Base-by-base conservation (phyloP, 2,329 filamentous ascomycete genomes). In the Claviceps maximensis region DNA sequence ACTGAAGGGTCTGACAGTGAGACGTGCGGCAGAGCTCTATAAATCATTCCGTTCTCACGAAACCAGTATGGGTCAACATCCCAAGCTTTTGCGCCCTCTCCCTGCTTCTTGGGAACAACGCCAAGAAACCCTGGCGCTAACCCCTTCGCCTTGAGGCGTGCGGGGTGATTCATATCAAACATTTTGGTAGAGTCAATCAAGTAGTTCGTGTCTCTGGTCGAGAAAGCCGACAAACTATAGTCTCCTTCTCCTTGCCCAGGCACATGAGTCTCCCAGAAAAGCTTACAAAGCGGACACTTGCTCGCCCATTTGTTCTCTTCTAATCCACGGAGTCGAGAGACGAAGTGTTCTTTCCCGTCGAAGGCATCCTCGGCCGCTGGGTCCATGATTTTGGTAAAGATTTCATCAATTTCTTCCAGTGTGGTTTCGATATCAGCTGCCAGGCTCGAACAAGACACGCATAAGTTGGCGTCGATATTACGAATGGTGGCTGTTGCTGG, bases 221-320 rank as follows among this genome's bases (percentile, higher is more conserved):
- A 68, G 46, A 68, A 64, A 1, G 63, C 66, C 3, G 66, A 63
- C 36, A 68, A 58, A n/a, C 59, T 60, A 5, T 64, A 53, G 19
- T 67, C 63, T 7, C 63, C 63, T 3, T 59, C 57, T 3, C 63
- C 65, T 13, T 63, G 52, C n/a, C 63, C 61, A 3, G 63, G 58
- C 9, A 67, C 61, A 44, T 66, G 66, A 0, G 68, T 62, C 4
- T 63, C 61, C 55, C 62, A 60, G 3, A 68, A 67, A 8, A 68
- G 58, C 56, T 62, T 66, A 58, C 66, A 68, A 4, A 68, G 60
- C 4, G 66, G 66, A 36, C 66, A 68, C 49, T 65, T 65, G 44
- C 65, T 61, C 0, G 60, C 58, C 63, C 63, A 65, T 38, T 63
- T 62, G 50, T 65, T 62, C 51, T 67, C 63, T 27, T 65, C 63